Percentiles rank a stretch among this genome's conserved stretches.
phyloP scores from a whole-genome alignment of 108 stramenopile species.

The Aurantiochytrium sp. region DNA sequence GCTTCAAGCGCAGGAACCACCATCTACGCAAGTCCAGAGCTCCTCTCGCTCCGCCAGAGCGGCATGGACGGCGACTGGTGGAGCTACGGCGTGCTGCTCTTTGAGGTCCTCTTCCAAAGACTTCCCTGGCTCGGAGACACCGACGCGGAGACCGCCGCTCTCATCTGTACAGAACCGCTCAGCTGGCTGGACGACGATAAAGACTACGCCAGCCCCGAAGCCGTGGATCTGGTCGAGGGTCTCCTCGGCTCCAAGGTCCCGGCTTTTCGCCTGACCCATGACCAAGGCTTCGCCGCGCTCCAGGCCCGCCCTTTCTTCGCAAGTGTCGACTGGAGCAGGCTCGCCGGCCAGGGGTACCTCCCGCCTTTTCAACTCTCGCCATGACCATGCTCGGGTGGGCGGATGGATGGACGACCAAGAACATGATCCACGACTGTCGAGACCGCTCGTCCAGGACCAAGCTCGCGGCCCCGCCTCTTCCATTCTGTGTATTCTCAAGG shows the following conservation, averaged over 20 bases:
- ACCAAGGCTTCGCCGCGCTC: background rate
- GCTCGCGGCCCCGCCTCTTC: no score
- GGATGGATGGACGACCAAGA: no score
- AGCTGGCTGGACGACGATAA: background rate
- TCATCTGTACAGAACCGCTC: background rate
- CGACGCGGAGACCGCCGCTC: background rate
- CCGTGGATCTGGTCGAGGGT: background rate
- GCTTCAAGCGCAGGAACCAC: background rate
- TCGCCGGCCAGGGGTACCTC: background rate
- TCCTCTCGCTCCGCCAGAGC: background rate
- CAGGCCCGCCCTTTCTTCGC: background rate
- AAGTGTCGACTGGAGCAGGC: background rate
- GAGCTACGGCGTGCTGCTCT: background rate
- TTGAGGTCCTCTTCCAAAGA: background rate
- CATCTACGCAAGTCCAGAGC: background rate
- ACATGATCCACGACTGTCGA: no score
- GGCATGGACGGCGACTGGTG: slow-evolving; percentile 22
- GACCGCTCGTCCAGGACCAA: no score
- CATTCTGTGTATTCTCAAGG: no score
- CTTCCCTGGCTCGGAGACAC: background rate
- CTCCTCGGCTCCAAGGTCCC: background rate
- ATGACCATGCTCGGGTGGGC: no score
- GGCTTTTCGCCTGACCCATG: background rate
- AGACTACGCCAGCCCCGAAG: background rate
- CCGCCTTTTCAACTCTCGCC: background rate